Conservation (phyloP, 768 basidiomycete species). For the Strobilomyces echinocephalus region DNA sequence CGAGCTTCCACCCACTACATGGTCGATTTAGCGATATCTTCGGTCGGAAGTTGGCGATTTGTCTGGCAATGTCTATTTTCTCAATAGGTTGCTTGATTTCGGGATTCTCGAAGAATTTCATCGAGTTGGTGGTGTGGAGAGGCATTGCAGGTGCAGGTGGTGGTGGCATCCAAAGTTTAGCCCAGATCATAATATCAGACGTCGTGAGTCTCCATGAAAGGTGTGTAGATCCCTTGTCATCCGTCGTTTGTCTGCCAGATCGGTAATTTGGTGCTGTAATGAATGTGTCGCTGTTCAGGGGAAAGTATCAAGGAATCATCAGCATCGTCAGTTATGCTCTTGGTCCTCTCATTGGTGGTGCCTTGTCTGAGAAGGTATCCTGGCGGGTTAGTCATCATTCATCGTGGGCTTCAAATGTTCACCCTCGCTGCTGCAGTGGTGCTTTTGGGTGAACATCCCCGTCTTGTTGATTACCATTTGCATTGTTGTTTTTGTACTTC, state of each 20-base stretch:
- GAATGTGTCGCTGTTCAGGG: not conserved
- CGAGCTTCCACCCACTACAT: not conserved
- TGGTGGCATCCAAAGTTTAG: not conserved
- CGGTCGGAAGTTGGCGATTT: not conserved
- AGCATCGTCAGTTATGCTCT: not conserved
- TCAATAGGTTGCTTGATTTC: not conserved
- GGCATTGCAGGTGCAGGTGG: not conserved
- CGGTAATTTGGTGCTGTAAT: not conserved
- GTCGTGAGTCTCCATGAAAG: not conserved
- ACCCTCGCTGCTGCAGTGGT: not conserved
- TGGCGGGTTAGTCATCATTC: not conserved
- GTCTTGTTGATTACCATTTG: not conserved
- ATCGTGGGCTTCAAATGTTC: not conserved
- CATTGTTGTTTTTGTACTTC: not conserved
- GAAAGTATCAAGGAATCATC: not conserved
- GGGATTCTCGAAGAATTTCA: not conserved
- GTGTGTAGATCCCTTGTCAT: not conserved
- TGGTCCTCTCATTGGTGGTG: not conserved
- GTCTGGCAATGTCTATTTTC: not conserved
- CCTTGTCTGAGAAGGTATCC: not conserved
- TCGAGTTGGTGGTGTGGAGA: not conserved
- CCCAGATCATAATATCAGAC: not conserved
- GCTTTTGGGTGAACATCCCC: not conserved
- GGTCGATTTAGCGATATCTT: slow-evolving; percentile 1
- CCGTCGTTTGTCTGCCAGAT: no score